phyloP scores from a whole-genome alignment of 176 grass and related monocot species.

The Zea mays region DNA sequence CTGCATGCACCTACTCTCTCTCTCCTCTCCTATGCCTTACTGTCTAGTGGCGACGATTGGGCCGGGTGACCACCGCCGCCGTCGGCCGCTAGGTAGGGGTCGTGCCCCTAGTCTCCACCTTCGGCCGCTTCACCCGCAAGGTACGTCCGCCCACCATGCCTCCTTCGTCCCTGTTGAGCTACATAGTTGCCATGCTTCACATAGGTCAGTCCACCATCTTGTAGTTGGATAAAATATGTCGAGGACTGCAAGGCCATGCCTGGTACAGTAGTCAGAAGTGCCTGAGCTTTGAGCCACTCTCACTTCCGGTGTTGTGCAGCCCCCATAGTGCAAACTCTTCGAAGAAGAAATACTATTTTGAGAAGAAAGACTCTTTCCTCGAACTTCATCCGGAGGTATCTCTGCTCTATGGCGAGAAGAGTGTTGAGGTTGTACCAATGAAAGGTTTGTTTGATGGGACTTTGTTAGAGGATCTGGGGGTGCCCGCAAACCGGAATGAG shows the following conservation, averaged over 20 bases:
- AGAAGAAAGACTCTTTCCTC: constrained; percentile 66
- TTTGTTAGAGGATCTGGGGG: constrained; percentile 43
- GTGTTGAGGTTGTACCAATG: constrained; percentile 24
- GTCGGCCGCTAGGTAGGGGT: too few species aligned
- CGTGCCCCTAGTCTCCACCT: too few species aligned
- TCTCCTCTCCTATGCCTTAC: too few species aligned
- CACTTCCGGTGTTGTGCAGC: constrained; percentile 46
- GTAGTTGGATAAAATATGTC: constrained; percentile 15
- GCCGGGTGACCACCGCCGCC: too few species aligned
- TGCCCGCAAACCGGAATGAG: constrained; percentile 18
- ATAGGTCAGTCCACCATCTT: constrained; percentile 44
- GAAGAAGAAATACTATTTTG: constrained; percentile 62
- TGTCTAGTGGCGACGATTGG: too few species aligned
- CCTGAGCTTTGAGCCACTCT: constrained; percentile 1
- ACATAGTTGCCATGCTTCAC: constrained; percentile 61
- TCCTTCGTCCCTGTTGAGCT: neutral
- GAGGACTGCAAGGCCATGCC: constrained; percentile 20
- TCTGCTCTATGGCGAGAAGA: constrained; percentile 59
- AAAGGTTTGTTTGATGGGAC: constrained; percentile 21
- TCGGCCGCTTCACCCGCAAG: neutral
- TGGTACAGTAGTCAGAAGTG: neutral
- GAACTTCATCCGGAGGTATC: constrained; percentile 83
- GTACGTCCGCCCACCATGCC: neutral
- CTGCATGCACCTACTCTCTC: too few species aligned
- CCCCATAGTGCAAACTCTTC: constrained; percentile 44